phyloP scores from a whole-genome alignment of 2,329 filamentous ascomycete species.

The Colletotrichum sp. region DNA sequence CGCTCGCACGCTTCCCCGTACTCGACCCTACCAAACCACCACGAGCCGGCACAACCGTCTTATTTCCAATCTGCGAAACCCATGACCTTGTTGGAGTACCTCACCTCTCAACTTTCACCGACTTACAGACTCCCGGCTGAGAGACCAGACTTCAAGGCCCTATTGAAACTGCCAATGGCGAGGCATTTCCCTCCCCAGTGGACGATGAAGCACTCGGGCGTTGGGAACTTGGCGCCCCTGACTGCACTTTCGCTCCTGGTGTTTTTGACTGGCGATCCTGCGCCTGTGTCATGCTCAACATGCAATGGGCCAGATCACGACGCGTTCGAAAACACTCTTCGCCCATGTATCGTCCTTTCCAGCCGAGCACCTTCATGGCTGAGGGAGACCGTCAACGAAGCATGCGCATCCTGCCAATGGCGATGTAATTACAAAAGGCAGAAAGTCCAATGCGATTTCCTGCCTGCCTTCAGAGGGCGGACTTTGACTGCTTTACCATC shows the following conservation, averaged over 20 bases:
- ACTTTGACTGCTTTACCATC: not conserved
- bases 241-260: constrained; percentile 9
- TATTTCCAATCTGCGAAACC: not conserved
- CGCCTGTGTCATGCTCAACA: not conserved
- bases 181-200: not conserved
- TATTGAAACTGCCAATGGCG: constrained; percentile 1
- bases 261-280: constrained; percentile 9
- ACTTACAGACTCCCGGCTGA: not conserved
- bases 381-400: constrained; percentile 21
- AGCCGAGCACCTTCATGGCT: constrained; percentile 19
- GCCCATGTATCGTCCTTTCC: constrained; percentile 32
- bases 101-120: not conserved
- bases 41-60: not conserved
- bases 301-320: not conserved
- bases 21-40: not conserved
- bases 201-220: not conserved
- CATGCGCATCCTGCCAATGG: constrained; percentile 38
- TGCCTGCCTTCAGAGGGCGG: not conserved
- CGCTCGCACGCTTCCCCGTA: not conserved
- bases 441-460: constrained; percentile 31
- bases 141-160: constrained; percentile 7
- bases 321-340: not conserved
- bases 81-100: not conserved
- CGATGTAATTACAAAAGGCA: constrained; percentile 27
- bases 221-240: not conserved